Evolutionary conservation across 1,284 basidiomycete genomes (phyloP).

Genomic region (Tranzscheliella williamsii): DNA sequence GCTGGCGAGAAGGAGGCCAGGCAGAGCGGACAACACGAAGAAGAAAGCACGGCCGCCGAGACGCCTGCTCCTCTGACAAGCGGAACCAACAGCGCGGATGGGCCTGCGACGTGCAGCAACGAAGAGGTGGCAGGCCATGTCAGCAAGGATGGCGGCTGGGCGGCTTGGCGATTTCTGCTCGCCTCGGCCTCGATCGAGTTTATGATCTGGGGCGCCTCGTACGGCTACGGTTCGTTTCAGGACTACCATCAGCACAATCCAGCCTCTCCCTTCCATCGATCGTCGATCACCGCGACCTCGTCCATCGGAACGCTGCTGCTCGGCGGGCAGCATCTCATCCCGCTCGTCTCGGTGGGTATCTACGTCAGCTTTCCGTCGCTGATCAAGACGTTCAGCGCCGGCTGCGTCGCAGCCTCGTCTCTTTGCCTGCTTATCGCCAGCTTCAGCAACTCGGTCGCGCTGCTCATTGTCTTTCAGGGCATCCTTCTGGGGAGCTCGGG

Average conservation of each 20-base stretch:
- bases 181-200: conserved; percentile 29
- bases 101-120: too few species aligned
- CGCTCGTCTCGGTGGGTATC: conserved; percentile 36
- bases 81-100: too few species aligned
- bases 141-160: conserved; percentile 22
- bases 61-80: neutral
- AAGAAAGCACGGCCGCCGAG: conserved; percentile 2
- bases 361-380: conserved; percentile 34
- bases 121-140: neutral
- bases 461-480: conserved; percentile 44
- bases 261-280: conserved; percentile 32
- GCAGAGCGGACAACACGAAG: too few species aligned
- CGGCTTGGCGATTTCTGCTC: conserved; percentile 30
- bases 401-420: conserved; percentile 12
- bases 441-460: conserved; percentile 29
- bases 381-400: conserved; percentile 29
- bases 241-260: conserved; percentile 49
- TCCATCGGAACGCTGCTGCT: conserved; percentile 43
- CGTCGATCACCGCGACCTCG: conserved; percentile 28
- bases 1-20: too few species aligned
- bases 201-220: conserved; percentile 42
- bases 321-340: conserved; percentile 42
- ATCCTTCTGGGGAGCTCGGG: conserved; percentile 34
- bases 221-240: conserved; percentile 54
- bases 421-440: conserved; percentile 42